Evolutionary conservation across 306 rosid species (phyloP).

Genomic region (Trifolium repens): DNA sequence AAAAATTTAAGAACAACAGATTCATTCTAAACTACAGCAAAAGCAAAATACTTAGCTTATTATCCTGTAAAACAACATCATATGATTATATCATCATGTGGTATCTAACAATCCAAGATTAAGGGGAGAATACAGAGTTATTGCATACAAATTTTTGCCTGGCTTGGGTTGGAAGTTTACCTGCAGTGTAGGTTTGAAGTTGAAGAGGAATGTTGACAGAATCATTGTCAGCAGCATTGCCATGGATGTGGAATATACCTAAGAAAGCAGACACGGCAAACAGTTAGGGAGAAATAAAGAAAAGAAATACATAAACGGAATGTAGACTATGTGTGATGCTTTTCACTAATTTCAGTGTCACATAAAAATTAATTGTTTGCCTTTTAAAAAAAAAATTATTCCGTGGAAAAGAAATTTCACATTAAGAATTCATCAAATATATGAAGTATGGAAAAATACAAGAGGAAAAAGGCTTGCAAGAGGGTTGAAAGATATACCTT

Average conservation of each 20-base stretch:
- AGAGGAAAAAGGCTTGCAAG: constrained; percentile 31
- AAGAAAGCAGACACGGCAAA: constrained; percentile 11
- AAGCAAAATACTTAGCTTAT: neutral
- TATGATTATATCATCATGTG: constrained; percentile 5
- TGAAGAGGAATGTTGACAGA: constrained; percentile 76
- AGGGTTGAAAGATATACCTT: constrained; percentile 56
- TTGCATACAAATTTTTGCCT: constrained; percentile 24
- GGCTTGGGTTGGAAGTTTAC: constrained; percentile 47
- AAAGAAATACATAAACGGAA: neutral
- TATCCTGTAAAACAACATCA: constrained; percentile 29
- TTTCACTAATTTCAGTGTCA: constrained; percentile 23
- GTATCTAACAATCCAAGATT: constrained; percentile 8
- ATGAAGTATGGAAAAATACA: constrained; percentile 21
- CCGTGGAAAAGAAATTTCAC: constrained; percentile 9
- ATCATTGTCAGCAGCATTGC: constrained; percentile 92
- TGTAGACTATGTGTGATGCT: constrained; percentile 17
- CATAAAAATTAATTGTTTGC: constrained; percentile 12
- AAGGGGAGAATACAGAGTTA: constrained; percentile 1
- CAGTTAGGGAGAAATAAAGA: constrained; percentile 34
- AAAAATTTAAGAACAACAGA: constrained; percentile 10
- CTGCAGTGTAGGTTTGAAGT: constrained; percentile 87
- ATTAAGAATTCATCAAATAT: constrained; percentile 10
- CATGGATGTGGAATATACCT: constrained; percentile 97
- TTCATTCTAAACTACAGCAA: constrained; percentile 14
- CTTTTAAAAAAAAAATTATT: constrained; percentile 27